Conservation (phyloP, 495 filamentous ascomycete genomes). For the Hyaloscypha hepaticicola region DNA sequence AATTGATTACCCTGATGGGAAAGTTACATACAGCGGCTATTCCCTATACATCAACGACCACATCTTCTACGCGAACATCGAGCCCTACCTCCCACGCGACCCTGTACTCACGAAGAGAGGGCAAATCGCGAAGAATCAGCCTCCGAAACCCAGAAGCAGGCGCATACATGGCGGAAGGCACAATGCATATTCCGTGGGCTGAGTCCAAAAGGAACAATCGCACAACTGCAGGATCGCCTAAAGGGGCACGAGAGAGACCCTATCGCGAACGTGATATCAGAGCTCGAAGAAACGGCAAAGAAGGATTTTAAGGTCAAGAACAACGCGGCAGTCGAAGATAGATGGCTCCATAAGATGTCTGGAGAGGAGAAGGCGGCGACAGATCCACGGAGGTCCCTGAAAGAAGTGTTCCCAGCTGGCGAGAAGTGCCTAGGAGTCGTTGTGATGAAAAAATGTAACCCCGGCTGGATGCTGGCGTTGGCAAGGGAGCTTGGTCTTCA, state of each 20-base stretch:
- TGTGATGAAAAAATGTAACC: neutral
- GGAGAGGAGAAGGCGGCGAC: neutral
- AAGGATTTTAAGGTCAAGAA: slow-evolving; percentile 2
- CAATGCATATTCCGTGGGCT: slow-evolving; percentile 11
- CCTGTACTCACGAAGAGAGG: neutral
- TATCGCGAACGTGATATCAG: neutral
- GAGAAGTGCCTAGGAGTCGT: neutral
- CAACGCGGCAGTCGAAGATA: neutral
- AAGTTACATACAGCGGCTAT: neutral
- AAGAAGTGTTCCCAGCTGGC: neutral
- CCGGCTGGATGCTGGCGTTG: neutral
- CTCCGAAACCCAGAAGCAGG: neutral
- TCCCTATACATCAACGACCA: neutral
- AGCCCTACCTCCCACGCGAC: neutral
- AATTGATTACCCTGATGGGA: neutral
- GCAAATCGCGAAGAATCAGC: neutral
- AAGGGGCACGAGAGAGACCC: slow-evolving; percentile 1
- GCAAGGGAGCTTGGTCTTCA: slow-evolving; percentile 2
- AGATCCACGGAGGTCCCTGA: neutral
- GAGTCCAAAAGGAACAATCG: neutral
- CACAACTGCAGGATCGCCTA: slow-evolving; percentile 2
- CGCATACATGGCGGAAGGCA: slow-evolving; percentile 14
- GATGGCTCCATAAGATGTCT: slow-evolving; percentile 5
- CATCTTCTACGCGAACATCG: neutral
- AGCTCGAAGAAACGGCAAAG: neutral